Base-by-base conservation (phyloP, 192 early-diverging fungal species). In the Phycomyces nitens region DNA sequence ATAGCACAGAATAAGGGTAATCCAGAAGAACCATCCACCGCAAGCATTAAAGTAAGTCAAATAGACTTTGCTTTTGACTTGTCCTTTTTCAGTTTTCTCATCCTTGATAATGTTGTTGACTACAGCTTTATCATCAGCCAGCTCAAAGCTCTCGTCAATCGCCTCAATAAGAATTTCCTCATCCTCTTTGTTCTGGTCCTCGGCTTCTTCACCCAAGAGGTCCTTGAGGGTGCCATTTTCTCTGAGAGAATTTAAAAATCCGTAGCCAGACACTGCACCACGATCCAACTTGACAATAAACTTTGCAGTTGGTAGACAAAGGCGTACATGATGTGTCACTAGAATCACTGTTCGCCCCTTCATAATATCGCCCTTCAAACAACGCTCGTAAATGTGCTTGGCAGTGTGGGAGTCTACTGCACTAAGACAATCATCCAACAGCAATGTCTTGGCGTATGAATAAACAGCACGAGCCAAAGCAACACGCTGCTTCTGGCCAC, bases 371-470 rank as follows among this genome's bases (percentile, higher is more conserved):
- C 85, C 85, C 22, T 85, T 77, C 62, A 99, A 64, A 61, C 90
- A 92, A 41, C 87, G 68, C 7, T 87, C 80, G 47, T 92, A 87
- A 22, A 99, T 77, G 62, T 93, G 90, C 53, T 87, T 86, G n/a
- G 89, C 94, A 1, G 96, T 98, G 53, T 95, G 95, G 1, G 94
- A 86, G 69, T 99, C 97, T 0, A 98, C 96, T 26, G 97, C 97
- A 23, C 90, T 92, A 50, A 97, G 77, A 70, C 89, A 92, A 71
- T 95, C 95, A 73, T 97, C 95, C 59, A 94, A 74, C 3, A 95
- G 70, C 40, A 95, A 63, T 24, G 84, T 80, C 10, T 70, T 74
- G 23, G 87, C 82, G 23, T 73, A 56, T 18, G 80, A 84, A 75
- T 95, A 98, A 12, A 95, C 77, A 9, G 94, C 93, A 27, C 95